Evolutionary conservation across 441 rosid genomes (phyloP).

Genomic region (Macaranga tanarius): DNA sequence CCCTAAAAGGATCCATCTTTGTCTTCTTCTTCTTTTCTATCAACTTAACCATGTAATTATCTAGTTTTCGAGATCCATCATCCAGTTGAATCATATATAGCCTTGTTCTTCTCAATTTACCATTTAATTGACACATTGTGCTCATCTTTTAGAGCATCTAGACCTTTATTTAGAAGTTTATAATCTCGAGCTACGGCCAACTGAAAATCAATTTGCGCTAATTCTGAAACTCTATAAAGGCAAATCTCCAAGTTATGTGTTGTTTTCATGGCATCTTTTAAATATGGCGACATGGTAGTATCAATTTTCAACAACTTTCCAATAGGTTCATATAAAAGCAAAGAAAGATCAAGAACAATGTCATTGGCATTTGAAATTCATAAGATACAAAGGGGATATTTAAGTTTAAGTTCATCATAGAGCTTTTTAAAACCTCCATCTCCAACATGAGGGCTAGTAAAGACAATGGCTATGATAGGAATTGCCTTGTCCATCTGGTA

Average conservation of each 20-base stretch:
- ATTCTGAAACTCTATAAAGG: conserved; percentile 38
- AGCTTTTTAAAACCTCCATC: conserved; percentile 31
- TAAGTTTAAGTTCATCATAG: conserved; percentile 11
- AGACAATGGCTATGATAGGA: conserved; percentile 33
- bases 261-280: conserved; percentile 10
- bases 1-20: too few relatives aligned
- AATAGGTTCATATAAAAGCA: conserved; percentile 22
- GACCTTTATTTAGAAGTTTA: conserved; percentile 28
- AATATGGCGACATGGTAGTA: conserved; percentile 31
- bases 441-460: conserved; percentile 37
- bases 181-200: conserved; percentile 30
- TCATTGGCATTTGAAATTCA: conserved; percentile 32
- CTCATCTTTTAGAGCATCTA: conserved; percentile 35
- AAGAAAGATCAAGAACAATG: conserved; percentile 26
- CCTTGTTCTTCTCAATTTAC: conserved; percentile 38
- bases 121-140: conserved; percentile 30
- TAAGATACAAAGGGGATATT: conserved; percentile 30
- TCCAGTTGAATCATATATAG: conserved; percentile 37
- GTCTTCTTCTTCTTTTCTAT: too few relatives aligned
- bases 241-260: conserved; percentile 23
- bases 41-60: too few relatives aligned
- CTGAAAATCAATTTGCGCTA: conserved; percentile 26
- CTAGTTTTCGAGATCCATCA: conserved; percentile 36
- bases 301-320: conserved; percentile 38
- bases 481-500: conserved; percentile 14